Evolutionary conservation across 805 yeast genomes (phyloP).

Genomic region (Komagataella phaffii): DNA sequence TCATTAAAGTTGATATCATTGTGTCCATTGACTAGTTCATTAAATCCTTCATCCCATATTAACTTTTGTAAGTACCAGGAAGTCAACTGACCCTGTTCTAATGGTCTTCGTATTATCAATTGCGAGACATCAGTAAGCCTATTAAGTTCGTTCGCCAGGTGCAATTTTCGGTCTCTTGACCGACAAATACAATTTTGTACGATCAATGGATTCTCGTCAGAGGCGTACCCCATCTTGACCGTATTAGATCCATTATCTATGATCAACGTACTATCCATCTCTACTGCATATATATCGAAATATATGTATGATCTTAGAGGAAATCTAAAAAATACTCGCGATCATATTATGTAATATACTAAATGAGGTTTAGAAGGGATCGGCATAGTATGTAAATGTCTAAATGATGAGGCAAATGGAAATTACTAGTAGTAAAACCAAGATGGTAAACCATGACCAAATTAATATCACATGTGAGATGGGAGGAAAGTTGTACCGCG

Average conservation of each 20-base stretch:
- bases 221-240: slow-evolving; percentile 50
- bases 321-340: background rate
- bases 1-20: slow-evolving; percentile 31
- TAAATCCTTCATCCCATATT: slow-evolving; percentile 78
- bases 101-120: slow-evolving; percentile 64
- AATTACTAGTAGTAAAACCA: background rate
- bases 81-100: slow-evolving; percentile 75
- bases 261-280: slow-evolving; percentile 25
- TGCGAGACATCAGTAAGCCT: slow-evolving; percentile 64
- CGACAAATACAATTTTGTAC: slow-evolving; percentile 62
- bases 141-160: slow-evolving; percentile 58
- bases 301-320: too few species aligned
- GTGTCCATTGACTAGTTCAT: slow-evolving; percentile 20
- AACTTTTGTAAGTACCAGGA: slow-evolving; percentile 88
- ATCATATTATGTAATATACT: background rate
- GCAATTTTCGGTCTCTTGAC: slow-evolving; percentile 61
- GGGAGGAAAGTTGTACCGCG: background rate
- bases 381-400: background rate
- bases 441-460: background rate
- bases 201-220: slow-evolving; percentile 27
- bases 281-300: background rate
- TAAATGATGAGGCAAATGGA: background rate
- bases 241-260: slow-evolving; percentile 86
- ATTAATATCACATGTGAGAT: background rate
- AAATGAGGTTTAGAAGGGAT: background rate